Base-by-base conservation (phyloP, 106 monocot genomes). In the Phalaenopsis aphrodite region DNA sequence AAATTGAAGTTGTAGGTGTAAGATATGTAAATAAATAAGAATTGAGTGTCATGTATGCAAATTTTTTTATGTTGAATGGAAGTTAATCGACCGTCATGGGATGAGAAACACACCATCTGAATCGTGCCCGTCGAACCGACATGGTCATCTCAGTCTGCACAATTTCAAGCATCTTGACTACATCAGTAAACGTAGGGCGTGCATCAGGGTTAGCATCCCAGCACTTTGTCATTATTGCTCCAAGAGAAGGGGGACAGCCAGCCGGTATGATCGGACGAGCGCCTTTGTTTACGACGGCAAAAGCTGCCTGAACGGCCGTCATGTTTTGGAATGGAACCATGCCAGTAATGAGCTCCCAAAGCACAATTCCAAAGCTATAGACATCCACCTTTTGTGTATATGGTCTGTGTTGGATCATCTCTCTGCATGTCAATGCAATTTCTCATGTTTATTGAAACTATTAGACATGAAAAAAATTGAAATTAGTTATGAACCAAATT, bases 271-370 rank as follows among this genome's bases (percentile, higher is more conserved):
- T 74, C 6, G 91, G 91, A 1, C 88, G 84, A 11, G 86, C 86
- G 7, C 91, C 86, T 64, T 82, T 91, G 85, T 91, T 91, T 45
- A 88, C 91, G 2, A 91, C 91, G 39, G 91, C 91, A 77, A 91
- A 91, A 64, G 88, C 91, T 3, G 91, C 91, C 75, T 91, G 91
- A 8, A 91, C 91, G 2, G 88, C 91, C 5, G 83, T 83, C 78
- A 78, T 77, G 55, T 83, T 83, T 55, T 78, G 72, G 38, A 83
- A 83, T 5, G 83, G 83, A 61, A 83, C 72, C 79, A 78, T 83
- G 42, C 83, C 83, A 21, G 83, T 83, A 43, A 83, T 74, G 30
- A 83, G 83, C 72, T 83, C 83, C 83, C 83, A 83, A 4, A 83
- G 78, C 49, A 83, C 83, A 23, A 78, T 83, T 15, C 83, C 83